Base-by-base conservation (phyloP, 1,139 yeast species). In the Saccharomyces hybrid region DNA sequence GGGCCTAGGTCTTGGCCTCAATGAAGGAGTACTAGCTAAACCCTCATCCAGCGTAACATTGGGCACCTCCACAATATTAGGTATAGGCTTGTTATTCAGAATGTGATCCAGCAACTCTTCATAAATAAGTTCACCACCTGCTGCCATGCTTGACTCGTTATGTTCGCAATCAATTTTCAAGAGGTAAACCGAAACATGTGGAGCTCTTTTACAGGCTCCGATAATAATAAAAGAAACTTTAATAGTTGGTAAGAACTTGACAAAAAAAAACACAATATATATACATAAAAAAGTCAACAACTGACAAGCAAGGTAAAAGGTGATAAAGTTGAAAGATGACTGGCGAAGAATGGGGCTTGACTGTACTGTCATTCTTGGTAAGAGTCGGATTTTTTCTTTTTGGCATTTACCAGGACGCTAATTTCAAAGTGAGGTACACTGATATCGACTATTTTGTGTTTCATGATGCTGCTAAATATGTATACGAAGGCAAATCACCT, bases 401-500 rank as follows among this genome's bases (percentile, higher is more conserved):
- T 73, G 99, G 99, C 0, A 70, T 87, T 1, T 91, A 87, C 67
- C 99, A 93, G 69, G 99, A 93, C 69, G 77, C 81, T 8, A 74
- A 82, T 61, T 81, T 88, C 83, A 81, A 82, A 7, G 88, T 91
- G 27, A 83, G 86, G 60, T 93, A 89, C 71, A 93, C 99, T 0
- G 99, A 93, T 65, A 87, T 93, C 50, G 99, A 93, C 71, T 93
- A 93, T 70, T 76, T 83, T 67, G 99, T 93, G 48, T 93, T 93
- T 68, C 82, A 96, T 1, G 98, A 93, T 71, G 98, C 98, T 5
- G 83, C 98, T 1, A 70, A 76, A 48, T 89, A 79, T 64, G 88
- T 89, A n/a, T 73, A 73, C 59, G 55, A 74, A 0, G 86, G 87
- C 28, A 65, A 65, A 23, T 84, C 96, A 0, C 99, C 99, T 1